Evolutionary conservation across 2,329 filamentous ascomycete species (phyloP), one percentile per base, ranked within the genome.

Genomic region (Saccharata proteae): DNA sequence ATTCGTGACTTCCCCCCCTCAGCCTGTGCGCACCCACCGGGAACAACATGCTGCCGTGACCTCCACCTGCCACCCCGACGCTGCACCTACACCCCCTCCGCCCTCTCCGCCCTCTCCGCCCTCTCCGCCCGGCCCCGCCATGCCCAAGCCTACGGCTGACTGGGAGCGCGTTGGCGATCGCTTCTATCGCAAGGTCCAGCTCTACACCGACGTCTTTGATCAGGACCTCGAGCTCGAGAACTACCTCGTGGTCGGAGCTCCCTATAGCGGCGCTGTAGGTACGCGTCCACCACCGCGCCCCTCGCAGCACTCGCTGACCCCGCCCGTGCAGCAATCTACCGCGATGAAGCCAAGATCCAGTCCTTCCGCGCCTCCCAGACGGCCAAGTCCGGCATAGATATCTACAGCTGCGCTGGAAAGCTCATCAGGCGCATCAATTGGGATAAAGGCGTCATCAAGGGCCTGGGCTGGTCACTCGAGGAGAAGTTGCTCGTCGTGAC

Each of bases 391-490:
- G 80, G 76, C 45, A 93, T 98, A 59, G 85, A 94, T 52, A 76
- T 98, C 33, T 94, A 94, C 64, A 93, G 82, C 51, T 88, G 80
- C 55, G 79, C 90, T 8, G 90, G 90, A 32, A 90, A 85, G 62
- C 73, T 84, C 36, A 78, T 98, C 40, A 77, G 79, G 46, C 75
- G 74, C 50, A 84, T 94, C 42, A 73, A 67, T 52, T 96, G 88
- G 86, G 88, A 96, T 46, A 83, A 86, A 58, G 83, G 83, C 26
- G 65, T 76, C 3, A 82, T 98, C 49, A 80, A 78, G 54, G 85
- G 83, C 2, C 67, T 98, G 13, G 90, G 90, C 19, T 98, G 90
- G 90, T 93, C 86, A 13, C 88, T 93, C 48, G 84, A 94, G 42
- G 90, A 98, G 64, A 80, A 81, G 51, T 68, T 98, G 27, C 64